Evolutionary conservation across 805 yeast species (phyloP), one percentile per base, ranked within the genome.

Genomic region (Lipomyces chichibuensis): DNA sequence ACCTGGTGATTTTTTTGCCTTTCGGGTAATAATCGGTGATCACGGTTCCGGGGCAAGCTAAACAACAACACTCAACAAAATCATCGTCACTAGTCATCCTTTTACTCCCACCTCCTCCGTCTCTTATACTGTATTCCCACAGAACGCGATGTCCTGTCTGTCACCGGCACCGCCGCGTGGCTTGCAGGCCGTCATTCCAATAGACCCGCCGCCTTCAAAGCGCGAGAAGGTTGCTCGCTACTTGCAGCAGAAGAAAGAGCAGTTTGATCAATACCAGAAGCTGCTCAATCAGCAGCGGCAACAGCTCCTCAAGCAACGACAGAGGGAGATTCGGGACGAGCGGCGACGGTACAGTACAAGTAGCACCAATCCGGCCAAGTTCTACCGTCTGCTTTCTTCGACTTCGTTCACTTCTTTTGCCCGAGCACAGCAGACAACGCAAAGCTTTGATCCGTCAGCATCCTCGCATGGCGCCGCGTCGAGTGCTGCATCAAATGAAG

Each of bases 131-230:
- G 13, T 14, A 3, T 37, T 37, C 43, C 43, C 13, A 4, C 13
- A 4, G 6, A 9, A 37, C 49, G 11, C 33, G 33, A 68, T 68
- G 71, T 68, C 71, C 37, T 68, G 65, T 53, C 61, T 69, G 20
- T 59, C 71, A 35, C 64, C 71, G 33, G 70, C 71, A n/a, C 69
- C 68, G 23, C 66, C 68, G 46, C 63, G 63, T 33, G 71, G 67
- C 17, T 64, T 69, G 25, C 71, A 67, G 57, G 71, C 71, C 27
- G 70, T 69, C 33, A 62, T 69, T 32, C 71, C 71, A 11, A 39
- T 62, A 46, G 71, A 69, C 55, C 71, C 71, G 39, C 71, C 71
- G 35, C 71, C 71, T 3, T 69, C 71, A 32, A 69, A 69, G 60
- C 67, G 71, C 32, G 71, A 66, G 59, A 66, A 69, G 54, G 64